These are phyloP conservation scores for Bassia scoparia DNA, from an alignment of 148 eudicot species.

Conservation along the genomic window DNA sequence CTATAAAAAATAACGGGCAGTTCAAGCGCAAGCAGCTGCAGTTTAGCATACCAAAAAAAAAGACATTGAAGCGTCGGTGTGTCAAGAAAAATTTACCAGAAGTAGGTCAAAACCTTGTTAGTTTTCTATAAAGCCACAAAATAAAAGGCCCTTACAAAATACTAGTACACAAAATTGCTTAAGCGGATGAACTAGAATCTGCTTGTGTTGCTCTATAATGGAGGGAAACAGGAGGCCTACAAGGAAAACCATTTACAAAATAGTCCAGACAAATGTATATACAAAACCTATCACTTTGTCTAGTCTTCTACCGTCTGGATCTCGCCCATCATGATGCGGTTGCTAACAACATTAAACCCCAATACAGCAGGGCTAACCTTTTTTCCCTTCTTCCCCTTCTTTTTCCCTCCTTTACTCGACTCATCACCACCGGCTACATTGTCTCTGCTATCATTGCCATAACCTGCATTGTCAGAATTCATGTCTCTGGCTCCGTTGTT, in stretches of 20 bases:
- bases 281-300: slow-evolving; percentile 31
- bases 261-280: slow-evolving; percentile 37
- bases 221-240: slow-evolving; percentile 9
- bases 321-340: slow-evolving; percentile 99
- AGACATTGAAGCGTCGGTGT: neutral
- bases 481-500: slow-evolving; percentile 41
- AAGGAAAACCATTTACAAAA: slow-evolving; percentile 40
- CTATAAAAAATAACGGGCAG: too few relatives aligned
- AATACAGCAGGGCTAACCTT: slow-evolving; percentile 71
- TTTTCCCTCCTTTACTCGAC: slow-evolving; percentile 71
- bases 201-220: slow-evolving; percentile 24
- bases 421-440: slow-evolving; percentile 35
- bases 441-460: slow-evolving; percentile 30
- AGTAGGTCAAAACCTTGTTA: slow-evolving; percentile 5
- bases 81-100: neutral
- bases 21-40: too few relatives aligned
- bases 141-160: slow-evolving; percentile 15
- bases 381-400: slow-evolving; percentile 94
- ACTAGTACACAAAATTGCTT: slow-evolving; percentile 26
- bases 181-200: slow-evolving; percentile 17
- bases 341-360: slow-evolving; percentile 95
- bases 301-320: slow-evolving; percentile 82
- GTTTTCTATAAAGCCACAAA: slow-evolving; percentile 21
- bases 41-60: too few relatives aligned
- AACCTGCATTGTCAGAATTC: slow-evolving; percentile 41